Evolutionary conservation across 176 grass and related monocot genomes (phyloP).

Genomic region (Melocanna baccifera): DNA sequence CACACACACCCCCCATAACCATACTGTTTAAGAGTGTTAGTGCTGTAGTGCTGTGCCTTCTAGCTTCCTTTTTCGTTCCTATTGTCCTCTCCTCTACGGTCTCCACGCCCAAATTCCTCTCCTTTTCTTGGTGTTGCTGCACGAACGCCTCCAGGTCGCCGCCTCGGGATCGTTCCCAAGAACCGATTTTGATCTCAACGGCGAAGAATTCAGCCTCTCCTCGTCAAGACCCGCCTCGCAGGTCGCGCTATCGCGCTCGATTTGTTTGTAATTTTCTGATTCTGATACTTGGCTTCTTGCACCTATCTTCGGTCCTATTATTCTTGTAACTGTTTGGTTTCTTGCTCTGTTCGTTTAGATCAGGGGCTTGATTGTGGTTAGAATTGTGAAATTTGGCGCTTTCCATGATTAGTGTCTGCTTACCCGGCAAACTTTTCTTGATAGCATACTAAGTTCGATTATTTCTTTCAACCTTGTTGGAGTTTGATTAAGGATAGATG

Average conservation of each 20-base stretch:
- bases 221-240: not conserved
- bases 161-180: constrained; percentile 19
- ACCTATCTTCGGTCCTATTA: not conserved
- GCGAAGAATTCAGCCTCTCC: not conserved
- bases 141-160: constrained; percentile 12
- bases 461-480: not conserved
- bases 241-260: not conserved
- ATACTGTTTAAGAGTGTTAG: not conserved
- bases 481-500: not conserved
- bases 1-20: not conserved
- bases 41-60: not conserved
- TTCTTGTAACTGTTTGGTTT: not conserved
- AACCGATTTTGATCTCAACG: constrained; percentile 13
- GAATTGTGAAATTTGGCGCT: not conserved
- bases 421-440: not conserved
- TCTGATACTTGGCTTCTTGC: not conserved
- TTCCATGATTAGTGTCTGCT: not conserved
- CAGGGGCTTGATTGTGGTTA: not conserved
- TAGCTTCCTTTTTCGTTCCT: not conserved
- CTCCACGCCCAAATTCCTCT: not conserved
- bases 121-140: constrained; percentile 17
- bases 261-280: constrained; percentile 9
- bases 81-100: not conserved
- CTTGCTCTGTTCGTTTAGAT: not conserved
- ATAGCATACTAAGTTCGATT: not conserved